phyloP scores from a whole-genome alignment of 1,284 basidiomycete genomes.

The Malassezia furfur region DNA sequence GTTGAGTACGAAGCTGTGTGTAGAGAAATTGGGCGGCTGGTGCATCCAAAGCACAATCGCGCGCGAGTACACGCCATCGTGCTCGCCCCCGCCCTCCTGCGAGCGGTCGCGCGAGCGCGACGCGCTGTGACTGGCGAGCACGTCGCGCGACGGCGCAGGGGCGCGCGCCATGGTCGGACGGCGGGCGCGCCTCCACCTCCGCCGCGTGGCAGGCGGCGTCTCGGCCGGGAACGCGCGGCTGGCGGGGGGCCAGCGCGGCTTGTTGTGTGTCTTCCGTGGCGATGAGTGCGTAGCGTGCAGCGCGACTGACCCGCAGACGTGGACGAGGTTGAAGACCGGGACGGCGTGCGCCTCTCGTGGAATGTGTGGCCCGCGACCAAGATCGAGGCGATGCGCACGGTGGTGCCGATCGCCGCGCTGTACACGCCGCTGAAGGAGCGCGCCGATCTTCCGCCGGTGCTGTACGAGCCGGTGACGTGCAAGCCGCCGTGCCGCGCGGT shows the following conservation, averaged over 20 bases:
- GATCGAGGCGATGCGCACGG: conserved; percentile 93
- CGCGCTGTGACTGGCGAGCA: background rate
- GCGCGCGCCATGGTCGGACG: background rate
- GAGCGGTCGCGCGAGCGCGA: background rate
- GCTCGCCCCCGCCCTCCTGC: background rate
- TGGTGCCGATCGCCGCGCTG: conserved; percentile 94
- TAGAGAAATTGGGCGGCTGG: conserved; percentile 42
- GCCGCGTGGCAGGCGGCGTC: background rate
- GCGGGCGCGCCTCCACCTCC: background rate
- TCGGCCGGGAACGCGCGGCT: conserved; percentile 10
- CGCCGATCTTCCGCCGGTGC: conserved; percentile 86
- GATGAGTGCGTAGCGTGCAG: conserved; percentile 11
- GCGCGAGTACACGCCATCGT: conserved; percentile 13
- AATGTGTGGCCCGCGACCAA: conserved; percentile 97
- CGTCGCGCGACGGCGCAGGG: background rate
- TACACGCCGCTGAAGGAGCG: conserved; percentile 93
- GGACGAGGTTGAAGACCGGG: conserved; percentile 49
- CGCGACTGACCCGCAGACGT: conserved; percentile 22
- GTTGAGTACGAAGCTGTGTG: conserved; percentile 40
- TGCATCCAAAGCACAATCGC: conserved; percentile 34
- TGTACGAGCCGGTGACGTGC: conserved; percentile 97
- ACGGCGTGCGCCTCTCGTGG: conserved; percentile 61
- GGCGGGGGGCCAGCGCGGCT: background rate
- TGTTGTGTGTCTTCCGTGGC: conserved; percentile 1
- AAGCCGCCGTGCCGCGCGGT: conserved; percentile 95